Evolutionary conservation across 257 asterid genomes (phyloP).

Genomic region (Scutellaria baicalensis): DNA sequence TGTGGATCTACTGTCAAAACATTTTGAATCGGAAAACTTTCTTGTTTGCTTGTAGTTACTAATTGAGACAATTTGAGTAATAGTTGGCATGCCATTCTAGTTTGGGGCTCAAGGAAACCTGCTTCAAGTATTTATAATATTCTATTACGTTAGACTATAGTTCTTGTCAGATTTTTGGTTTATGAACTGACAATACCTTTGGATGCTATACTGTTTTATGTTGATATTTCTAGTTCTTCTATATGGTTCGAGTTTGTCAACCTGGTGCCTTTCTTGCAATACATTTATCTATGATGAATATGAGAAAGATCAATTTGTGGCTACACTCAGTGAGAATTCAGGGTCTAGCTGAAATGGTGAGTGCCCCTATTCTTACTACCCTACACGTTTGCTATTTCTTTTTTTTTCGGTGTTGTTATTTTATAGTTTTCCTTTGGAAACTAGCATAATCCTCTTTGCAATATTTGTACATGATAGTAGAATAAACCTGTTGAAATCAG

Average conservation of each 20-base stretch:
- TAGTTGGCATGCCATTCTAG: no score
- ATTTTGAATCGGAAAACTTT: not conserved
- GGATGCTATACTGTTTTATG: no score
- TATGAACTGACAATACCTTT: no score
- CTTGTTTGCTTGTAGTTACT: not conserved
- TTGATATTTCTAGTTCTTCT: not conserved
- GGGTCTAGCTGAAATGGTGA: slow-evolving; percentile 38
- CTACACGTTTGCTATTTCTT: slow-evolving; percentile 25
- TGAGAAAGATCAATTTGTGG: slow-evolving; percentile 55
- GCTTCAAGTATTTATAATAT: no score
- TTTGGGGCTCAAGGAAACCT: no score
- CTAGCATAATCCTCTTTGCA: not conserved
- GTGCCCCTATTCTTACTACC: slow-evolving; percentile 50
- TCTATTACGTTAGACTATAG: no score
- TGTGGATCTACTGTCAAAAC: not conserved
- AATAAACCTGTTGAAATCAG: not conserved
- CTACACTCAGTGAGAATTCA: slow-evolving; percentile 40
- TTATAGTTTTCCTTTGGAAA: not conserved
- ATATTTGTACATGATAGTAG: not conserved
- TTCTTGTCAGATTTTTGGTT: no score
- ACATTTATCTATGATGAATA: slow-evolving; percentile 36
- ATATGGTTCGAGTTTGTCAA: not conserved
- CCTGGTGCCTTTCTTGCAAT: not conserved
- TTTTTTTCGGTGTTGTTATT: not conserved
- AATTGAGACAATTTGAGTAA: not conserved